Base-by-base conservation (phyloP, 2,329 filamentous ascomycete genomes). In the Berkeleyomyces basicola region DNA sequence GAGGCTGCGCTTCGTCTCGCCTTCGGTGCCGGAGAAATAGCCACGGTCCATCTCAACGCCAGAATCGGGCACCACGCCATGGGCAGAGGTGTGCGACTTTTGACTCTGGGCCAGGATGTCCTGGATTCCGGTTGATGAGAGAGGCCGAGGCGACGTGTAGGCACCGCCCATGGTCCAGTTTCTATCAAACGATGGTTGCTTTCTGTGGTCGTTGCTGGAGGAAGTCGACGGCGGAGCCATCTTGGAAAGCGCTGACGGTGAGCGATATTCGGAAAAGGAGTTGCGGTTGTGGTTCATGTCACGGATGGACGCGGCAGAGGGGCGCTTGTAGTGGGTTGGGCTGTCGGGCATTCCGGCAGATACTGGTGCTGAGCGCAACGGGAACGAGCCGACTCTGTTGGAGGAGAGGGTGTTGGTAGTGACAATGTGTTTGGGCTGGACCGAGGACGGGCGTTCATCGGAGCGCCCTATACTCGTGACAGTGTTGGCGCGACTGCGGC, bases 21-120 rank as follows among this genome's bases (percentile, higher is more conserved):
- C 78, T 69, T 97, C 92, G 14, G 87, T 87, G 2, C 91, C 90
- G 6, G 92, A 96, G 70, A 96, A 96, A 72, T 97, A 97, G 33
- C 91, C 92, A 43, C 90, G 82, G 69, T 97, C 93, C 14, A 89
- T 72, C 65, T 95, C 88, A 33, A 77, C 72, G 14, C 75, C 74
- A 7, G 77, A 77, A 64, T 82, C 79, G 66, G 76, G 76, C 11
- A 74, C 68, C 10, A 75, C 71, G 11, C 47, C 59, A 23, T 59
- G 60, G 57, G 7, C 23, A 31, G 47, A 40, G n/a, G 44, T 72
- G 68, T 14, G 74, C 74, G 47, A 58, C 23, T 59, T 58, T 37
- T 46, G 60, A 5, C 53, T 40, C 40, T 59, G 55, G n/a, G 46
- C 58, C 11, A 61, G 44, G 31, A 74, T 68, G 61, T 81, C 79